phyloP scores from a whole-genome alignment of 2,329 filamentous ascomycete genomes.

The Talaromyces sp. region DNA sequence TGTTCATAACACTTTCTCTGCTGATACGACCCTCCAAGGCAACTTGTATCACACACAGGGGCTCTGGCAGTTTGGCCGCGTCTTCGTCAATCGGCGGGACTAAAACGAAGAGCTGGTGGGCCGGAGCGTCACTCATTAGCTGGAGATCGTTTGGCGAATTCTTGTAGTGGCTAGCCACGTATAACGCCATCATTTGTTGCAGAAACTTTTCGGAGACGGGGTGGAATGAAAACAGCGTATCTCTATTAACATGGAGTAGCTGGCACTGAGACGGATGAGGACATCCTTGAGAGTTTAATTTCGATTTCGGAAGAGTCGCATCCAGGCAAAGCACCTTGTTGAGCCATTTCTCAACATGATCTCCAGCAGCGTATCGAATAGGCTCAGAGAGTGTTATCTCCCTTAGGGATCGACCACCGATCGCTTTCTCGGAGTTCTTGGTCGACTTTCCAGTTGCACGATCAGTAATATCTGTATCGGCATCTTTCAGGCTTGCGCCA shows the following conservation, averaged over 20 bases:
- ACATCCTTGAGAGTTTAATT: constrained; percentile 67
- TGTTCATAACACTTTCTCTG: constrained; percentile 83
- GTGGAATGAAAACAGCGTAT: constrained; percentile 97
- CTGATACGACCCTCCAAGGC: constrained; percentile 94
- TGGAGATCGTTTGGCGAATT: constrained; percentile 98
- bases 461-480: constrained; percentile 66
- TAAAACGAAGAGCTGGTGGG: constrained; percentile 92
- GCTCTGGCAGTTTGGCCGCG: constrained; percentile 76
- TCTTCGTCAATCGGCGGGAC: constrained; percentile 78
- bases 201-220: constrained; percentile 95
- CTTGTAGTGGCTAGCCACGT: constrained; percentile 96
- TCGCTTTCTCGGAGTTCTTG: constrained; percentile 57
- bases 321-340: constrained; percentile 92
- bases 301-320: constrained; percentile 77
- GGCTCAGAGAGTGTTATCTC: constrained; percentile 92
- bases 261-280: constrained; percentile 90
- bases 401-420: constrained; percentile 71
- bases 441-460: constrained; percentile 69
- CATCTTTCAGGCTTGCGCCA: constrained; percentile 50
- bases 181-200: constrained; percentile 96
- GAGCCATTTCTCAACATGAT: constrained; percentile 91
- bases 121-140: constrained; percentile 94
- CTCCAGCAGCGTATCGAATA: constrained; percentile 87
- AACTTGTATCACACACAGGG: constrained; percentile 90
- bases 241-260: constrained; percentile 88